Base-by-base conservation (phyloP, 768 basidiomycete species). In the Naganishia randhawae region DNA sequence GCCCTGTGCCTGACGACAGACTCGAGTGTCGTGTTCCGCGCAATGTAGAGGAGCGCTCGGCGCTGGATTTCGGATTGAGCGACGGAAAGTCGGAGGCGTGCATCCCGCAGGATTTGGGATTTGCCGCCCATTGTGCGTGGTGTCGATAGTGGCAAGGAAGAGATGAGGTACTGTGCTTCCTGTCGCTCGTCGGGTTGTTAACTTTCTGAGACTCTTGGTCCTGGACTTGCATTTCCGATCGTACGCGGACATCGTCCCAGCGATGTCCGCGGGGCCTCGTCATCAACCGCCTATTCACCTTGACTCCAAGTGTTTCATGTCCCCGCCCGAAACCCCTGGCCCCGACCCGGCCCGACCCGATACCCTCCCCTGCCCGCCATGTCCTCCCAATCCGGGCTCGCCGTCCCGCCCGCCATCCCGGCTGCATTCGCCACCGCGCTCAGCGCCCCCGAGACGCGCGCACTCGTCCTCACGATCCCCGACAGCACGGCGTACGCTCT, bases 1-100 rank as follows among this genome's bases (percentile, higher is more conserved):
- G 95, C 95, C 72, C 93, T 90, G 78, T 93, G 90, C 66, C 95
- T 89, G 53, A 97, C 85, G 76, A 90, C 88, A 2, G 91, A 84
- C 17, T 92, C 88, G n/a, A 97, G 82, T 1, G 88, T 86, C 77
- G 90, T 87, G 81, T 98, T 97, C 69, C 95, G 86, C 27, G 94
- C 92, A 72, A 97, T 89, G 80, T 87, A 92, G 57, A 97, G 86
- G 80, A 95, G 94, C 0, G 95, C 94, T 51, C 91, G 84, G 22
- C 94, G 87, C 32, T 87, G 83, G 53, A 95, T 83, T 78, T 98
- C 95, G 77, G 88, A 87, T 51, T 77, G 65, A 9, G 72, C 70
- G n/a, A 73, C 74, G 6, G 73, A 71, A n/a, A 74, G 35, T 10
- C 78, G 65, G 63, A 75, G 75, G 16, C 74, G 71, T 27, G 75